Conservation (phyloP, 345 rosid genomes). For the Cardamine resedifolia region DNA sequence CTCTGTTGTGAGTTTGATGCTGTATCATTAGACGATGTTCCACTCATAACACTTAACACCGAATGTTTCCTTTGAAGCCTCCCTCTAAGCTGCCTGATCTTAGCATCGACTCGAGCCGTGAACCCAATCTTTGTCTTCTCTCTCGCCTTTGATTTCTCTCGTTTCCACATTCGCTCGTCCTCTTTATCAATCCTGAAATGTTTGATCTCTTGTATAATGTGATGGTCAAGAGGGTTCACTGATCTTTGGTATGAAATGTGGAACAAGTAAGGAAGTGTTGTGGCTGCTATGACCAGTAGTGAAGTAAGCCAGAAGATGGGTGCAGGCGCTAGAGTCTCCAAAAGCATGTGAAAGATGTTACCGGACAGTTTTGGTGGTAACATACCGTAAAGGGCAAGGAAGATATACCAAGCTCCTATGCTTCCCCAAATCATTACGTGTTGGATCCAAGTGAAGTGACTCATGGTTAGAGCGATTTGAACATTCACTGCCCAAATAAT, state of each 20-base stretch:
- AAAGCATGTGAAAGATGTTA: constrained; percentile 45
- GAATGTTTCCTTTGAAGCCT: constrained; percentile 37
- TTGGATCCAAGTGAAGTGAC: constrained; percentile 82
- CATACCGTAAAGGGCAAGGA: constrained; percentile 48
- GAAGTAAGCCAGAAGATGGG: constrained; percentile 55
- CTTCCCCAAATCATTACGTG: constrained; percentile 77
- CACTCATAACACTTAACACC: constrained; percentile 33
- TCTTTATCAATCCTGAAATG: constrained; percentile 46
- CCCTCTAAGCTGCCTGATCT: constrained; percentile 33
- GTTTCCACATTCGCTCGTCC: constrained; percentile 57
- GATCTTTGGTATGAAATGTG: constrained; percentile 50
- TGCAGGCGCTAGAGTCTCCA: constrained; percentile 51
- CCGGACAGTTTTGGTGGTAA: constrained; percentile 50
- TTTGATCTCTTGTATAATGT: constrained; percentile 73
- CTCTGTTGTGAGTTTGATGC: constrained; percentile 26
- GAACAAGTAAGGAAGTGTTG: constrained; percentile 54
- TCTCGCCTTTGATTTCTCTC: constrained; percentile 56
- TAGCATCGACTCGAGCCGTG: constrained; percentile 68
- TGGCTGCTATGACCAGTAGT: constrained; percentile 45
- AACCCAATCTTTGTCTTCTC: constrained; percentile 56
- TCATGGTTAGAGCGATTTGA: constrained; percentile 66
- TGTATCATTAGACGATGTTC: constrained; percentile 39
- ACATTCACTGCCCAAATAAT: constrained; percentile 69
- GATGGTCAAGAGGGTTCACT: constrained; percentile 67
- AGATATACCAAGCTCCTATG: constrained; percentile 61